phyloP scores from a whole-genome alignment of 495 filamentous ascomycete genomes.

The Xylaria bambusicola region DNA sequence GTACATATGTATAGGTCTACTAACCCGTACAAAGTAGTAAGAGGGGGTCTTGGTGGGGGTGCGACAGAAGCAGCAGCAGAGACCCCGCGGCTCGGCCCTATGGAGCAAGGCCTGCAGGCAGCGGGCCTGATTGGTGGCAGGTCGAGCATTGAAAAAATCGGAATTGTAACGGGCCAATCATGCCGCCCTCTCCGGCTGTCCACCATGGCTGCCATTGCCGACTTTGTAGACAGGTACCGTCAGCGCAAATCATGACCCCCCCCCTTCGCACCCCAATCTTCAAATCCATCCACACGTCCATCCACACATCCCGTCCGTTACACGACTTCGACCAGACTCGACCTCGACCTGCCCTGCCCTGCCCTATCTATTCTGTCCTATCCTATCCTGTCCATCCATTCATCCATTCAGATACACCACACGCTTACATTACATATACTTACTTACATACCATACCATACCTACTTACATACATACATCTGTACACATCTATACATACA shows the following conservation, averaged over 20 bases:
- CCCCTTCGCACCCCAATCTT: conserved; percentile 7
- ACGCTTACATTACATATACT: too few relatives aligned
- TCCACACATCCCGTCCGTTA: too few relatives aligned
- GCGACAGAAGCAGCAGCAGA: not conserved
- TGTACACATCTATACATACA: too few relatives aligned
- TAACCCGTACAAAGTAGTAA: not conserved
- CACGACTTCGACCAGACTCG: too few relatives aligned
- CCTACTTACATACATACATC: too few relatives aligned
- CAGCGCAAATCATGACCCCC: conserved; percentile 25
- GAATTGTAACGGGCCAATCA: conserved; percentile 29
- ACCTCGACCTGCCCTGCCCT: not conserved
- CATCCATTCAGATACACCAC: not conserved
- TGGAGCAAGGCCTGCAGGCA: not conserved
- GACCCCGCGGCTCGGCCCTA: conserved; percentile 19
- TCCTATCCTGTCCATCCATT: not conserved
- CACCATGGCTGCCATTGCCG: too few relatives aligned
- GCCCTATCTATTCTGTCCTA: not conserved
- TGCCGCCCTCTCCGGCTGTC: conserved; percentile 24
- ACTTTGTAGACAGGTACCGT: conserved; percentile 36
- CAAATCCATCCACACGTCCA: too few relatives aligned
- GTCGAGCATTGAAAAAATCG: conserved; percentile 17
- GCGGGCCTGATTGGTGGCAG: not conserved
- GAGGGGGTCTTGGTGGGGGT: conserved; percentile 15
- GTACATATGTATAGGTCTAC: too few relatives aligned
- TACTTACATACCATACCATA: too few relatives aligned